These are phyloP conservation scores for Macrolepiota fuliginosa DNA, from an alignment of 768 basidiomycete genomes.

Conservation along the genomic window DNA sequence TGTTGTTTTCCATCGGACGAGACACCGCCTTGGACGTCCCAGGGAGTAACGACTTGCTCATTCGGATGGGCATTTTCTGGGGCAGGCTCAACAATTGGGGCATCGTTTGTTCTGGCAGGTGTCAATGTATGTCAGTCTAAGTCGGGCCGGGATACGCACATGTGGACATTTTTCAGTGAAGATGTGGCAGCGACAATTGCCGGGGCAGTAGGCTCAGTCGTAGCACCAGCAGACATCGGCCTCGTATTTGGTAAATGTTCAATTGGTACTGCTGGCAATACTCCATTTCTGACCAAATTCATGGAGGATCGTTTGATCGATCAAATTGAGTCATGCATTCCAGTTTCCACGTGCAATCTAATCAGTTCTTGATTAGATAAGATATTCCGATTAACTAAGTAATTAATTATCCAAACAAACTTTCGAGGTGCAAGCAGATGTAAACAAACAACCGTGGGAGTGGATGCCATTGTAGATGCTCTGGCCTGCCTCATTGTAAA, in stretches of 20 bases:
- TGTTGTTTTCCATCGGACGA: constrained; percentile 86
- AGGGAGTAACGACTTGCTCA: constrained; percentile 89
- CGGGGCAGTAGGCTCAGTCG: neutral
- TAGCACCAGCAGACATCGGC: neutral
- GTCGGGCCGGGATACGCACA: neutral
- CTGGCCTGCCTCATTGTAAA: constrained; percentile 27
- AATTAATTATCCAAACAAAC: constrained; percentile 19
- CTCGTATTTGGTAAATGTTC: neutral
- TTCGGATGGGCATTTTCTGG: constrained; percentile 21
- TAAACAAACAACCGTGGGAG: constrained; percentile 26
- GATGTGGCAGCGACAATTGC: neutral
- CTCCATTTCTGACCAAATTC: neutral
- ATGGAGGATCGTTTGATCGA: constrained; percentile 2
- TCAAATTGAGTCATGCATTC: neutral
- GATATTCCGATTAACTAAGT: constrained; percentile 1
- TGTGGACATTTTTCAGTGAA: neutral
- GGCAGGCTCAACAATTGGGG: constrained; percentile 3
- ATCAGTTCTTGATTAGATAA: constrained; percentile 4
- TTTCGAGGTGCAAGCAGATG: constrained; percentile 23
- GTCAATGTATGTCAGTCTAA: neutral
- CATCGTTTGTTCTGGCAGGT: neutral
- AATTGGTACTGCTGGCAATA: neutral
- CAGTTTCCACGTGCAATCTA: neutral
- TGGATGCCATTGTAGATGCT: constrained; percentile 16
- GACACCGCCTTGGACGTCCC: constrained; percentile 94